Evolutionary conservation across 768 basidiomycete genomes (phyloP).

Genomic region (Mycena floridula): DNA sequence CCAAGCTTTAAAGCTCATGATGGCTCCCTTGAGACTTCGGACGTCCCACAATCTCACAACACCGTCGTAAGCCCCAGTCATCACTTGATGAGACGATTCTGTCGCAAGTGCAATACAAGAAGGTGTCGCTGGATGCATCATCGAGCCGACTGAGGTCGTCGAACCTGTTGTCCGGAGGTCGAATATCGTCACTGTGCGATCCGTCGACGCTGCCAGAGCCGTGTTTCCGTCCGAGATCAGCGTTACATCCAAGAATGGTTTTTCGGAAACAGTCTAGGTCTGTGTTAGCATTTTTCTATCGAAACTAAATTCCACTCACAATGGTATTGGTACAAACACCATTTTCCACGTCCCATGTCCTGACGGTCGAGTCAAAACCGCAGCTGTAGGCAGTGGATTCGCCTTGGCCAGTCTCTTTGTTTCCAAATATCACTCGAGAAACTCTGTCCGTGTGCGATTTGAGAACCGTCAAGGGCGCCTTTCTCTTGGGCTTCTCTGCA

Average conservation of each 20-base stretch:
- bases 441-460: constrained; percentile 82
- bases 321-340: constrained; percentile 69
- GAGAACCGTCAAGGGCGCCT: constrained; percentile 67
- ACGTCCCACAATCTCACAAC: constrained; percentile 75
- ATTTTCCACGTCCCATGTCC: constrained; percentile 80
- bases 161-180: constrained; percentile 49
- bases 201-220: constrained; percentile 62
- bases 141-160: constrained; percentile 29
- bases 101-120: constrained; percentile 44
- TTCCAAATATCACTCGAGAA: constrained; percentile 61
- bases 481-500: constrained; percentile 38
- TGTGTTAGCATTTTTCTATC: constrained; percentile 1
- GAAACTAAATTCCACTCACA: constrained; percentile 34
- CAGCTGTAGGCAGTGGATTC: constrained; percentile 56
- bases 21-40: constrained; percentile 56
- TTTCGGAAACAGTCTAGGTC: constrained; percentile 57
- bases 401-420: constrained; percentile 13
- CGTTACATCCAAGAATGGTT: constrained; percentile 66
- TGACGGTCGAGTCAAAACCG: constrained; percentile 87
- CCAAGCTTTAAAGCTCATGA: constrained; percentile 60
- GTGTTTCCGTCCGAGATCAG: constrained; percentile 36
- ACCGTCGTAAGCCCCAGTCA: constrained; percentile 76
- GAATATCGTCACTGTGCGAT: constrained; percentile 67
- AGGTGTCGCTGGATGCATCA: constrained; percentile 61
- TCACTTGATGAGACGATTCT: constrained; percentile 45